Evolutionary conservation across 2,329 filamentous ascomycete species (phyloP).

Genomic region (Pseudophaeomoniella oleicola): DNA sequence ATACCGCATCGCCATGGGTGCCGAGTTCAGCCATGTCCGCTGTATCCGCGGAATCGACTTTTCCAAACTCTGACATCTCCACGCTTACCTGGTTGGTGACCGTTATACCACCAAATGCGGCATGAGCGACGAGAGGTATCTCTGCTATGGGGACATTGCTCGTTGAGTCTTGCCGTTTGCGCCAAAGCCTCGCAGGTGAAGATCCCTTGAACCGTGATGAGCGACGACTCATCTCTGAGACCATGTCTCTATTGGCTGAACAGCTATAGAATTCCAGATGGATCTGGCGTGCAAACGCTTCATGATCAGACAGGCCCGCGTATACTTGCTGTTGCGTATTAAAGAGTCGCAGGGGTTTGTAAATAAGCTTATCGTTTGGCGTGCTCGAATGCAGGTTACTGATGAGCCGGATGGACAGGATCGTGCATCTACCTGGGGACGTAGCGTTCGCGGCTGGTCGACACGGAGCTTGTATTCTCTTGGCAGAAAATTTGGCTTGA

Average conservation of each 20-base stretch:
- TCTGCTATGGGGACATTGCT: background rate
- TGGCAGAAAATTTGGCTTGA: slow-evolving; percentile 22
- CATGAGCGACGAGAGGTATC: slow-evolving; percentile 4
- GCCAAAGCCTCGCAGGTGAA: background rate
- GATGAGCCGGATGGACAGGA: slow-evolving; percentile 43
- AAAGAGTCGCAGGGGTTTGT: slow-evolving; percentile 51
- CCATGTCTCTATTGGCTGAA: slow-evolving; percentile 18
- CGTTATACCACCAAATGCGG: slow-evolving; percentile 41
- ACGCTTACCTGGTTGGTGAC: slow-evolving; percentile 48
- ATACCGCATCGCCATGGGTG: slow-evolving; percentile 12
- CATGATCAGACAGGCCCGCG: slow-evolving; percentile 37
- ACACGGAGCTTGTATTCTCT: slow-evolving; percentile 21
- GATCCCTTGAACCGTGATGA: slow-evolving; percentile 3
- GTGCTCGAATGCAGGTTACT: slow-evolving; percentile 45
- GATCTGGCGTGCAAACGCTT: slow-evolving; percentile 45
- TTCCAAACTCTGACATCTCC: slow-evolving; percentile 23
- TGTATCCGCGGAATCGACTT: slow-evolving; percentile 8
- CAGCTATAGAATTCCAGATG: slow-evolving; percentile 44
- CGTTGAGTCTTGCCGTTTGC: slow-evolving; percentile 5
- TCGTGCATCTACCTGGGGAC: slow-evolving; percentile 27
- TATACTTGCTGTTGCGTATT: slow-evolving; percentile 51
- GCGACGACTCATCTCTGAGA: slow-evolving; percentile 14
- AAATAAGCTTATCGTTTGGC: slow-evolving; percentile 37
- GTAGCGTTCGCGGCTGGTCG: slow-evolving; percentile 10
- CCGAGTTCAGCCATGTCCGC: slow-evolving; percentile 13